Evolutionary conservation across 352 stramenopile genomes (phyloP).

Genomic region (Pythium phragmiticola): DNA sequence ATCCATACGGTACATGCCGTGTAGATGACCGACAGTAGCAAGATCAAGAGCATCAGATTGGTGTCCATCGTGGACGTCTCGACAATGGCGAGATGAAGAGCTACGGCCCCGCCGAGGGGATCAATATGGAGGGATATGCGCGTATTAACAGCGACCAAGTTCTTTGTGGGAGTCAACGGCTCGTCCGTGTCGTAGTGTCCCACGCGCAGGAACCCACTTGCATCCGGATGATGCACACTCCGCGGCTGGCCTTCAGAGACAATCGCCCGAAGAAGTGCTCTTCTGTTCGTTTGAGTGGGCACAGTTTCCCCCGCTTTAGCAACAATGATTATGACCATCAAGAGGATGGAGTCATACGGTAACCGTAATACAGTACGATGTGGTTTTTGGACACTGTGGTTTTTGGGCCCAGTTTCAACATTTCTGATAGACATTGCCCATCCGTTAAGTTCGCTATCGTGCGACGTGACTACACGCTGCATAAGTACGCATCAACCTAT

Average conservation of each 20-base stretch:
- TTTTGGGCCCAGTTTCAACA: not conserved
- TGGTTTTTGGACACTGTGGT: not conserved
- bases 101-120: not conserved
- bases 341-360: too few relatives aligned
- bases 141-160: too few relatives aligned
- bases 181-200: not conserved
- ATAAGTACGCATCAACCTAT: not conserved
- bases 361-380: not conserved
- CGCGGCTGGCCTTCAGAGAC: too few relatives aligned
- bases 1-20: conserved; percentile 33
- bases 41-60: conserved; percentile 38
- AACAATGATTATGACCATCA: too few relatives aligned
- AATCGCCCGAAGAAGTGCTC: too few relatives aligned
- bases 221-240: too few relatives aligned
- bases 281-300: too few relatives aligned
- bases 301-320: too few relatives aligned
- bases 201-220: not conserved
- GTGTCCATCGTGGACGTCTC: conserved; percentile 14
- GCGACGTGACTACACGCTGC: not conserved
- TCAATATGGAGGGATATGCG: too few relatives aligned
- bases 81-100: not conserved
- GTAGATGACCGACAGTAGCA: conserved; percentile 36
- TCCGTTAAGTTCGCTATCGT: not conserved
- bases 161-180: not conserved
- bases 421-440: too few relatives aligned